Base-by-base conservation (phyloP, 1,284 basidiomycete genomes). In the Vanrija sp. region DNA sequence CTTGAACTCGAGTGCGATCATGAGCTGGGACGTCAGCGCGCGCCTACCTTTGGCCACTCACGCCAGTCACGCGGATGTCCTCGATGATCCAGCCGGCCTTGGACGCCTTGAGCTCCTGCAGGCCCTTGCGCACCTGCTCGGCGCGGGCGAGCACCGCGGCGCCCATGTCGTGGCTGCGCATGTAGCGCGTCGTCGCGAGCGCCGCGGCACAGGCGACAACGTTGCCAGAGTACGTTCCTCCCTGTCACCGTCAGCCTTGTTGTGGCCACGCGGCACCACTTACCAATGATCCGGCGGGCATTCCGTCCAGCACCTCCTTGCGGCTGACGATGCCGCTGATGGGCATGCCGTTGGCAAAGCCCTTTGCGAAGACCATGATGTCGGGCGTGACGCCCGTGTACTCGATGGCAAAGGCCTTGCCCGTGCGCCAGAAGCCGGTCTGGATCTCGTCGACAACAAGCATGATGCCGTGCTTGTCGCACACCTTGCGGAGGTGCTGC, bases 201-300 rank as follows among this genome's bases (percentile, higher is more conserved):
- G 84, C 90, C 12, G 90, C 90, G 0, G 90, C 90, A 66, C 89
- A 93, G 0, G 86, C 79, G 0, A 93, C 88, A 0, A 87, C 85
- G 63, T 91, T 93, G 15, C 90, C 90, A 5, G 87, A 87, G 62
- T 77, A 70, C 15, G 68, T 70, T 36, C 65, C 64, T 14, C 64
- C 63, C 31, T 68, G 65, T 0, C 83, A 78, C 10, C 12, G 31
- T 31, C 15, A 31, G 31, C 12, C 4, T 12, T 4, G 1, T 12
- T 12, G 15, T 12, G 59, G 61, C 59, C 8, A 57, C 56, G 31
- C 12, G 31, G 63, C 24, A 65, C 12, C 31, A 31, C 31, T 14
- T 14, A 31, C 31, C 9, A 31, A 47, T 27, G 64, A 64, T 23
- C 66, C 68, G 7, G 66, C 54, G 10, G 51, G 50, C 65, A 69